Evolutionary conservation across 352 stramenopile genomes (phyloP).

Genomic region (Pythium aphanidermatum): DNA sequence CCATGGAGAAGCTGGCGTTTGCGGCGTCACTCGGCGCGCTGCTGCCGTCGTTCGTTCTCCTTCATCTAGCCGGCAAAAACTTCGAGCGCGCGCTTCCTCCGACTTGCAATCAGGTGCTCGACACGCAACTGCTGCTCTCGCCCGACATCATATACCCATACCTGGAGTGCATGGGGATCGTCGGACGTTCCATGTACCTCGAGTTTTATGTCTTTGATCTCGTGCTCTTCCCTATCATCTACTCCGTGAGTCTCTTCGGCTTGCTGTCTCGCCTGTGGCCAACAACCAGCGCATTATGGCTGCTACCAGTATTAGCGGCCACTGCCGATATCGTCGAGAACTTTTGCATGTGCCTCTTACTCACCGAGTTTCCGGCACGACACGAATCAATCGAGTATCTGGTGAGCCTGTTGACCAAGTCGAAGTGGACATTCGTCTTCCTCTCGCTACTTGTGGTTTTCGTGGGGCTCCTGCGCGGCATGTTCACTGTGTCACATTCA

Average conservation of each 20-base stretch:
- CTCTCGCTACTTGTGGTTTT: neutral
- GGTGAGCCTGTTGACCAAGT: conserved; percentile 4
- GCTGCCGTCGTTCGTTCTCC: conserved; percentile 18
- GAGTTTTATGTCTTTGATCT: conserved; percentile 25
- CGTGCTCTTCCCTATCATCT: conserved; percentile 26
- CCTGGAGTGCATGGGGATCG: conserved; percentile 20
- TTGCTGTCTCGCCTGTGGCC: conserved; percentile 15
- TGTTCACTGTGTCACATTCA: too few species aligned
- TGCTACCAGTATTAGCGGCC: conserved; percentile 4
- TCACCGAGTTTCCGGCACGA: conserved; percentile 8
- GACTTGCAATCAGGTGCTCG: conserved; percentile 20
- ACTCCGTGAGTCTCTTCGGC: conserved; percentile 12
- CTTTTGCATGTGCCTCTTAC: conserved; percentile 7
- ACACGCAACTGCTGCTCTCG: conserved; percentile 10
- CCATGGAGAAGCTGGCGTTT: conserved; percentile 20
- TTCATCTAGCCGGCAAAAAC: conserved; percentile 8
- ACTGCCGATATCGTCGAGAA: conserved; percentile 13
- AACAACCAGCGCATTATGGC: neutral
- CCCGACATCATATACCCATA: conserved; percentile 18
- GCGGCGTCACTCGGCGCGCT: conserved; percentile 15
- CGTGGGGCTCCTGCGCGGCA: neutral
- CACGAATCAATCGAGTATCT: neutral
- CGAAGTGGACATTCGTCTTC: conserved; percentile 2
- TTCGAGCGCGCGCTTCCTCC: conserved; percentile 11
- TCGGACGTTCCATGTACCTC: conserved; percentile 19